phyloP scores from a whole-genome alignment of 306 rosid genomes.

The barrel medic (Medicago truncatula) region MtrunA17r5.0-ANR NC_053044.1:35556001-35556500 shows the following conservation, averaged over 20 bases:
- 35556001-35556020: conserved; percentile 60
- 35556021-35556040: conserved; percentile 45
- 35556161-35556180: conserved; percentile 51
- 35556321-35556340: conserved; percentile 82
- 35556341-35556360: conserved; percentile 43
- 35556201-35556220: conserved; percentile 58
- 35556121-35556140: conserved; percentile 59
- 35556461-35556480: background rate
- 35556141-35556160: conserved; percentile 57
- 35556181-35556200: conserved; percentile 85
- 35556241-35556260: conserved; percentile 48
- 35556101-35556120: conserved; percentile 87
- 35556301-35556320: conserved; percentile 90
- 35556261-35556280: conserved; percentile 84
- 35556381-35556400: background rate
- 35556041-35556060: conserved; percentile 82
- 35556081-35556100: conserved; percentile 47
- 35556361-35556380: background rate
- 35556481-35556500: conserved; percentile 2
- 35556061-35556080: conserved; percentile 72
- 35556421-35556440: background rate
- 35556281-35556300: conserved; percentile 76
- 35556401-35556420: background rate
- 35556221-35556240: conserved; percentile 54
- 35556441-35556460: background rate